phyloP scores from a whole-genome alignment of 495 filamentous ascomycete species.

The Penicillium psychrofluorescens region DNA sequence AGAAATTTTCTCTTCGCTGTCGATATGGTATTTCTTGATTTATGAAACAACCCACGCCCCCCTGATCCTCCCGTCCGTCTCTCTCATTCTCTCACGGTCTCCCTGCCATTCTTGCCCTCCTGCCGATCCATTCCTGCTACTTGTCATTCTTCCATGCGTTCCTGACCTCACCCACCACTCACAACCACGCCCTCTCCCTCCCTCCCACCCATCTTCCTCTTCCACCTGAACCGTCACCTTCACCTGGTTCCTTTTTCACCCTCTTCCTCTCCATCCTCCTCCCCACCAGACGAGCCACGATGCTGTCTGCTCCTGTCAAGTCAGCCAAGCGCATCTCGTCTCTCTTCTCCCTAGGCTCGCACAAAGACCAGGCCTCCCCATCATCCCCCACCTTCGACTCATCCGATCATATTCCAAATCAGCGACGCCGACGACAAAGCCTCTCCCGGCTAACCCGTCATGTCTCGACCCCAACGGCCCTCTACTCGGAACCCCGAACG shows the following conservation, averaged over 20 bases:
- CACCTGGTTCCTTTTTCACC: neutral
- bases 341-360: constrained; percentile 36
- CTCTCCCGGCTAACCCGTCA: constrained; percentile 31
- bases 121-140: constrained; percentile 38
- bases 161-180: constrained; percentile 7
- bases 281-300: constrained; percentile 14
- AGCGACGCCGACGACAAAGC: constrained; percentile 20
- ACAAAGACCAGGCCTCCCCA: constrained; percentile 28
- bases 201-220: constrained; percentile 1
- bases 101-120: constrained; percentile 31
- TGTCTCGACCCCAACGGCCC: constrained; percentile 27
- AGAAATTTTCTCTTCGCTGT: neutral
- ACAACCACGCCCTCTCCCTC: constrained; percentile 1
- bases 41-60: neutral
- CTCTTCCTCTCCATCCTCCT: constrained; percentile 3
- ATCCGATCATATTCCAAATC: constrained; percentile 17
- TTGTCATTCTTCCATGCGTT: constrained; percentile 15
- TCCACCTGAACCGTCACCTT: constrained; percentile 2
- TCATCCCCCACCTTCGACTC: constrained; percentile 19
- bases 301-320: constrained; percentile 43
- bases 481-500: constrained; percentile 22
- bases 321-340: constrained; percentile 45
- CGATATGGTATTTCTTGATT: neutral
- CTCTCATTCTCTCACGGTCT: constrained; percentile 9
- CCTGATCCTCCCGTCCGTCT: neutral